Conservation (phyloP, 345 rosid genomes). For the Theobroma cacao region DNA sequence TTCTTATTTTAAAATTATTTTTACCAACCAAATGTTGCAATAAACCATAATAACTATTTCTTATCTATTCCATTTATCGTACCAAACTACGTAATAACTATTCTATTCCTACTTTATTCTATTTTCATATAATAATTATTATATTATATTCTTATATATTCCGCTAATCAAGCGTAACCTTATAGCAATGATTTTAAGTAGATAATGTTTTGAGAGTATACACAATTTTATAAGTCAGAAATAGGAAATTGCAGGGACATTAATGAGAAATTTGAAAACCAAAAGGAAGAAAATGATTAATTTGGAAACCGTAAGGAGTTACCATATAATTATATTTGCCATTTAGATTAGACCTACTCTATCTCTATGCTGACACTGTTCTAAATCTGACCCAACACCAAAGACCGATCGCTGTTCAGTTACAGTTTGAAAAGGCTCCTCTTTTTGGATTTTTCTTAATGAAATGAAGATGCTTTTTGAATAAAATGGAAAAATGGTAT, state of each 20-base stretch:
- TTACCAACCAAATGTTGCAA: too few species aligned
- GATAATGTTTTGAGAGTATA: too few species aligned
- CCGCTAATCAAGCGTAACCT: too few species aligned
- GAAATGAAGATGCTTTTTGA: not conserved
- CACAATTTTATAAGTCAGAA: too few species aligned
- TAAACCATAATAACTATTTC: too few species aligned
- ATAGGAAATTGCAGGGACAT: not conserved
- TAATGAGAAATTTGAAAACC: not conserved
- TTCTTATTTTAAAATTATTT: too few species aligned
- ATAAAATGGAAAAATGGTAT: not conserved
- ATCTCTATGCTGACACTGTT: not conserved
- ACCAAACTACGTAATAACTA: too few species aligned
- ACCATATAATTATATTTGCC: not conserved
- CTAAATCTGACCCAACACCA: conserved; percentile 5
- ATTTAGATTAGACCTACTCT: not conserved
- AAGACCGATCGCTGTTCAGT: not conserved
- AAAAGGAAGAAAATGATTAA: not conserved
- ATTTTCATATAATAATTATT: too few species aligned
- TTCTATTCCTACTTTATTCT: too few species aligned
- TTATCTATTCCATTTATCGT: too few species aligned
- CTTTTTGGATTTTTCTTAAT: not conserved
- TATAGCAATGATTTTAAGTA: too few species aligned
- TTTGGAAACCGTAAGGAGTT: not conserved
- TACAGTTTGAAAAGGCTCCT: not conserved
- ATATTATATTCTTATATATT: too few species aligned